Conservation (phyloP, 73 alveolate species). For the Tetrahymena borealis region DNA sequence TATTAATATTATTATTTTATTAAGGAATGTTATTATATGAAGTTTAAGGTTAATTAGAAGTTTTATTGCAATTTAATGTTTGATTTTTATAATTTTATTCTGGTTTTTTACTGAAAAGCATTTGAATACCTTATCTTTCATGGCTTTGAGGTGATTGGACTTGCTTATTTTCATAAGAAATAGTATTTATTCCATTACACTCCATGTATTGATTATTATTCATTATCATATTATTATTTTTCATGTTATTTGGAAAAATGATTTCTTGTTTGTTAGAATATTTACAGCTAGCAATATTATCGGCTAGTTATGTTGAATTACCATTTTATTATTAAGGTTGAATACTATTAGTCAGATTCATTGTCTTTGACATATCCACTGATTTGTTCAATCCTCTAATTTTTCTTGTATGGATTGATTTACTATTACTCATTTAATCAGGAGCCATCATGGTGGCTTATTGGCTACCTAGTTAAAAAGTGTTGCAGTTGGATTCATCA, state of each 20-base stretch:
- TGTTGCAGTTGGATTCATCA: not conserved
- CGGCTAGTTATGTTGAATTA: not conserved
- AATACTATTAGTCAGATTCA: not conserved
- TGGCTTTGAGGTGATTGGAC: not conserved
- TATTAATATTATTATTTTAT: not conserved
- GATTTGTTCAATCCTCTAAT: not conserved
- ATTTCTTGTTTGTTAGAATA: not conserved
- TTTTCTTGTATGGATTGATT: not conserved
- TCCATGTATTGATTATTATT: not conserved
- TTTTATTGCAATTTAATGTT: no score
- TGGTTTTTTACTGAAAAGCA: not conserved
- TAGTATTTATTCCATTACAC: not conserved
- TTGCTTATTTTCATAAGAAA: not conserved
- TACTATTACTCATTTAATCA: not conserved
- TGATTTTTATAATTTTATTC: no score
- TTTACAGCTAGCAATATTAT: not conserved
- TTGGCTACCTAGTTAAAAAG: not conserved
- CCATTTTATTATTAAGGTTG: not conserved
- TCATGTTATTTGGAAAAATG: not conserved
- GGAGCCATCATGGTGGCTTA: not conserved
- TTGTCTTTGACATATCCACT: not conserved
- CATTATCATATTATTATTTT: not conserved
- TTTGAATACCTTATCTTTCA: not conserved
- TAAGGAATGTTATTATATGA: not conserved
- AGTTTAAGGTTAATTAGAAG: not conserved